Evolutionary conservation across 148 eudicot species (phyloP).

Genomic region (Spergularia bocconei): DNA sequence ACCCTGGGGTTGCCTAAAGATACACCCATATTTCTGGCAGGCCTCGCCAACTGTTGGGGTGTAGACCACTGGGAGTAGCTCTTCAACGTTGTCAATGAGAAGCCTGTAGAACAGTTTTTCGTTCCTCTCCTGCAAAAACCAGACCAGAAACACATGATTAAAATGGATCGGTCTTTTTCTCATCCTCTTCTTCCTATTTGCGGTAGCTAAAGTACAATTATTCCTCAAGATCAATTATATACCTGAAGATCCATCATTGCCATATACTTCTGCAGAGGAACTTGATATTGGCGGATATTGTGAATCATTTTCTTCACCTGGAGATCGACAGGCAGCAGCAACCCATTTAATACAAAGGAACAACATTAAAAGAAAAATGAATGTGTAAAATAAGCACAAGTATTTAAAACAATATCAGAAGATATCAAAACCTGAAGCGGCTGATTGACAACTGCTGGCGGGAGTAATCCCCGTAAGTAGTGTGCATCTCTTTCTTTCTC

Average conservation of each 20-base stretch:
- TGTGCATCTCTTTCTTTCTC: conserved; percentile 94
- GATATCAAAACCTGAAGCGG: conserved; percentile 61
- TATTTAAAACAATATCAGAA: neutral
- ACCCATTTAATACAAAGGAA: neutral
- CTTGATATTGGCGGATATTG: conserved; percentile 83
- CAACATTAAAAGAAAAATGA: too few species aligned
- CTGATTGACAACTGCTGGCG: conserved; percentile 71
- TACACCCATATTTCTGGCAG: conserved; percentile 90
- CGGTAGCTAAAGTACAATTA: neutral
- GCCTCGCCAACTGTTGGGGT: conserved; percentile 98
- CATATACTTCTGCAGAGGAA: conserved; percentile 87
- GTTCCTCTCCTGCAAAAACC: conserved; percentile 61
- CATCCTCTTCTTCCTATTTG: conserved; percentile 1
- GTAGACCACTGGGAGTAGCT: conserved; percentile 87
- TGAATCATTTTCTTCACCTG: conserved; percentile 92
- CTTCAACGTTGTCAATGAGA: conserved; percentile 87
- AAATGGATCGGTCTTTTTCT: conserved; percentile 1
- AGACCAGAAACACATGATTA: neutral
- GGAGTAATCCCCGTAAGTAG: conserved; percentile 91
- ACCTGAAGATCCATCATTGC: conserved; percentile 99
- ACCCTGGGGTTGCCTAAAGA: conserved; percentile 82
- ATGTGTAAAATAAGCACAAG: neutral
- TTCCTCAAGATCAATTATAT: neutral
- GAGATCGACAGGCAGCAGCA: conserved; percentile 13
- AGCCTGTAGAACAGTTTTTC: conserved; percentile 78